Evolutionary conservation across 2,329 filamentous ascomycete species (phyloP).

Genomic region (Xylariaceae sp.): DNA sequence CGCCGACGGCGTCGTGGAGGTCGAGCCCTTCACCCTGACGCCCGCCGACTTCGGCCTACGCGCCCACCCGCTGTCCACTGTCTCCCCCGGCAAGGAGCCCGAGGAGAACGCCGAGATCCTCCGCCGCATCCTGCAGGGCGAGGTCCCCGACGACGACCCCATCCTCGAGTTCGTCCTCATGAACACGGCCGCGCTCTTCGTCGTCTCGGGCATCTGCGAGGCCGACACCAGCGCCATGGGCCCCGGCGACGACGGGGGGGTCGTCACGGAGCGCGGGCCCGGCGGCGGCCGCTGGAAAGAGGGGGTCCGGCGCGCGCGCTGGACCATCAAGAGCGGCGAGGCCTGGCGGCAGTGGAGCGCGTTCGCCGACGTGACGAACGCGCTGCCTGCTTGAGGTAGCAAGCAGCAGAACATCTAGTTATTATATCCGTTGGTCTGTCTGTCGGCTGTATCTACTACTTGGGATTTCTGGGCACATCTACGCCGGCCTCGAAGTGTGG

Average conservation of each 20-base stretch:
- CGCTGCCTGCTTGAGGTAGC: conserved; percentile 26
- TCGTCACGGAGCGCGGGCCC: conserved; percentile 77
- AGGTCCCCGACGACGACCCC: conserved; percentile 71
- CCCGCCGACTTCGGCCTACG: conserved; percentile 85
- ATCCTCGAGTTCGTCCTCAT: conserved; percentile 92
- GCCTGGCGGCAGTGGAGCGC: conserved; percentile 78
- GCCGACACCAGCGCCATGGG: conserved; percentile 77
- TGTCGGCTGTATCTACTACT: too few species aligned
- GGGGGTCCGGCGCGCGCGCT: conserved; percentile 79
- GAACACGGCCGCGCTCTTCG: conserved; percentile 86
- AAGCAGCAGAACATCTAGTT: too few species aligned
- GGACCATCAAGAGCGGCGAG: conserved; percentile 81
- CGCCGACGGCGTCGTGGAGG: conserved; percentile 40
- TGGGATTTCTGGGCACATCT: too few species aligned
- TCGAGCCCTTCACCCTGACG: conserved; percentile 73
- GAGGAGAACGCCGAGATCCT: conserved; percentile 84
- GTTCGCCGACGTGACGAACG: conserved; percentile 81
- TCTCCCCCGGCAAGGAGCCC: conserved; percentile 81
- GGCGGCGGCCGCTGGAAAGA: conserved; percentile 93
- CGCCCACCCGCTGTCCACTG: conserved; percentile 67
- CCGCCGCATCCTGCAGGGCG: conserved; percentile 67
- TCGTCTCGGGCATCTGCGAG: conserved; percentile 82
- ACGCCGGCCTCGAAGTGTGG: too few species aligned
- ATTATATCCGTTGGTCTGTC: too few species aligned
- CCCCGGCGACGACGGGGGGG: conserved; percentile 71